These are phyloP conservation scores for Salix suchowensis DNA, from an alignment of 345 rosid genomes.

Conservation along the genomic window DNA sequence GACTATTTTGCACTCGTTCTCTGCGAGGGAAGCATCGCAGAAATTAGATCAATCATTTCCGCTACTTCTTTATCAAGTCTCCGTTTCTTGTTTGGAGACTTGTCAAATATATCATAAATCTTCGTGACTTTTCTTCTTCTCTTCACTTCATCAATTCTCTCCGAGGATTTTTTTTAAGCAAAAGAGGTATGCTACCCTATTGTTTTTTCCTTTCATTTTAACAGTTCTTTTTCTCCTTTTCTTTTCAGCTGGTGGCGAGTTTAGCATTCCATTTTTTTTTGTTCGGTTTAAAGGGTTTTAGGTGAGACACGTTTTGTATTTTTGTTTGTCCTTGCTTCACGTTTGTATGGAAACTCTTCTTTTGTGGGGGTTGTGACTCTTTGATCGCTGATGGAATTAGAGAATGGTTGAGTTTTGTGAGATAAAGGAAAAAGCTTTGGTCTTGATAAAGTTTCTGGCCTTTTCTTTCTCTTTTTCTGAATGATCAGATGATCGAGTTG, in stretches of 20 bases:
- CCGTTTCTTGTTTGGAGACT: background rate
- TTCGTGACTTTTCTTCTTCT: background rate
- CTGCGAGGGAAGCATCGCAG: conserved; percentile 3
- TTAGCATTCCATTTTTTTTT: background rate
- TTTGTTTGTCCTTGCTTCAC: background rate
- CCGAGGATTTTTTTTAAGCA: background rate
- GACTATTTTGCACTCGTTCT: background rate
- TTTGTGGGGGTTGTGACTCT: background rate
- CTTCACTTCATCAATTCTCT: background rate
- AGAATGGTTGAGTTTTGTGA: background rate
- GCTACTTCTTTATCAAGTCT: background rate
- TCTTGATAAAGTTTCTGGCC: background rate
- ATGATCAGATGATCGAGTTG: background rate
- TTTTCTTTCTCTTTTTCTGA: background rate
- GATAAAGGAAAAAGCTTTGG: background rate
- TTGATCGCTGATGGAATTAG: background rate
- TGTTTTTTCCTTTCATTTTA: background rate
- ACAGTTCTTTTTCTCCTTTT: background rate
- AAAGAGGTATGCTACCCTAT: background rate
- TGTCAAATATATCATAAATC: background rate
- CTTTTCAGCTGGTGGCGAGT: background rate
- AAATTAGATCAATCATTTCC: background rate
- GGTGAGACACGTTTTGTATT: background rate
- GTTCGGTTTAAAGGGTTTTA: background rate
- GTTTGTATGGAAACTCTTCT: background rate